Evolutionary conservation across 2,329 filamentous ascomycete genomes (phyloP).

Genomic region (Fusarium incarnatum): DNA sequence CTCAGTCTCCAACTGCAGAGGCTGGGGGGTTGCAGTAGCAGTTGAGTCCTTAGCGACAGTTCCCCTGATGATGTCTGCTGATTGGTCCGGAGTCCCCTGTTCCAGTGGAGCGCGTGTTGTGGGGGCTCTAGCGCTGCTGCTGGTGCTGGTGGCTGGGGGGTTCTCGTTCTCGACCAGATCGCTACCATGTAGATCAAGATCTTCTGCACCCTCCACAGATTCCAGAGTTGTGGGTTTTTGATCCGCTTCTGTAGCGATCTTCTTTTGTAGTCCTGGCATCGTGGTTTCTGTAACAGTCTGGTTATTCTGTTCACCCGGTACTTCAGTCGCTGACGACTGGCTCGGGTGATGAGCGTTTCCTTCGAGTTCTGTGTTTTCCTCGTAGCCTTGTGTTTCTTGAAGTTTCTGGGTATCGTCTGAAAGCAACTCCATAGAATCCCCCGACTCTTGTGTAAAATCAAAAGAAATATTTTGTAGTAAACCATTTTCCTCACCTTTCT

Average conservation of each 20-base stretch:
- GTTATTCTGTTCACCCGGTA: slow-evolving; percentile 21
- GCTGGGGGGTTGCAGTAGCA: slow-evolving; percentile 12
- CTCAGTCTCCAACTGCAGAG: slow-evolving; percentile 20
- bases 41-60: slow-evolving; percentile 9
- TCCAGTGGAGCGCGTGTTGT: slow-evolving; percentile 6
- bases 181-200: background rate
- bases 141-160: slow-evolving; percentile 1
- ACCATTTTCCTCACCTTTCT: slow-evolving; percentile 59
- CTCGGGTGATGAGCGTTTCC: slow-evolving; percentile 23
- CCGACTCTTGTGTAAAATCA: slow-evolving; percentile 51
- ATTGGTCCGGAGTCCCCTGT: slow-evolving; percentile 28
- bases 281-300: slow-evolving; percentile 37
- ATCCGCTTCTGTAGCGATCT: slow-evolving; percentile 17
- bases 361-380: slow-evolving; percentile 44
- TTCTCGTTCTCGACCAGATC: slow-evolving; percentile 7
- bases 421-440: slow-evolving; percentile 47
- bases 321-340: slow-evolving; percentile 26
- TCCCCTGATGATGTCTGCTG: slow-evolving; percentile 2
- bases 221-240: slow-evolving; percentile 17
- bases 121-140: slow-evolving; percentile 9
- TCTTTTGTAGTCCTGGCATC: slow-evolving; percentile 36
- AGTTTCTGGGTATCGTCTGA: slow-evolving; percentile 44
- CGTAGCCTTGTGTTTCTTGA: slow-evolving; percentile 31
- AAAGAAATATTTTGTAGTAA: slow-evolving; percentile 54
- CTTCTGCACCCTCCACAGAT: slow-evolving; percentile 19